Evolutionary conservation across 495 filamentous ascomycete genomes (phyloP), one percentile per base, ranked within the genome.

Genomic region (Wilcoxina mikolae): DNA sequence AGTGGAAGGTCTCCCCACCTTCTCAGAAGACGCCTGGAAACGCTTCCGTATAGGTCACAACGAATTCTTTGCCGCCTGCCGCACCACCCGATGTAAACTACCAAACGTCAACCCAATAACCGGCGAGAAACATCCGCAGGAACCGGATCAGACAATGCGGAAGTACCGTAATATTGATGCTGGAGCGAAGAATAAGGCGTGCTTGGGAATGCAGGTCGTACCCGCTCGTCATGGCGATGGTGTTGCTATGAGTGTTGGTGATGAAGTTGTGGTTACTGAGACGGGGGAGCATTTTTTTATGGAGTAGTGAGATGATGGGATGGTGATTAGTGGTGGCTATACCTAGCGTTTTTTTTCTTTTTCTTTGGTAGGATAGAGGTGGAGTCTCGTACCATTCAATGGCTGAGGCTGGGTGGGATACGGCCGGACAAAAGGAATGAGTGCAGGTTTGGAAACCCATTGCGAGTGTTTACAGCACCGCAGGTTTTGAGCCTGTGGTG

Each of bases 141-240:
- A 95, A 69, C 88, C 89, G 15, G 82, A 88, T 68, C 69, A 68
- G 31, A 82, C 85, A 11, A 65, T 95, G 65, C 73, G 80, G 51
- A 73, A 69, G 17, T 84, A 81, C 68, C 74, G 88, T 27, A 67
- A 75, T 25, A 81, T 95, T 39, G 89, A 94, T 69, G 68, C 72
- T 12, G 88, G 89, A 3, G 79, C 83, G 43, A 73, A 73, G 22
- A 74, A 73, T 2, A 76, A 74, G 61, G 81, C 85, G 2, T 93
- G 85, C 65, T 66, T 95, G 52, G 90, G 89, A 0, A 84, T 94
- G 84, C 77, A 90, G 68, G 69, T 93, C 60, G 79, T 84, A 38
- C 83, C 86, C 23, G 69, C n/a, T n/a, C n/a, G n/a, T n/a, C n/a
- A 84, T 18, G 60, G 70, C 24, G 63, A 71, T 54, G 65, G 70